Evolutionary conservation across 257 asterid genomes (phyloP).

Genomic region (Cordia subcordata): DNA sequence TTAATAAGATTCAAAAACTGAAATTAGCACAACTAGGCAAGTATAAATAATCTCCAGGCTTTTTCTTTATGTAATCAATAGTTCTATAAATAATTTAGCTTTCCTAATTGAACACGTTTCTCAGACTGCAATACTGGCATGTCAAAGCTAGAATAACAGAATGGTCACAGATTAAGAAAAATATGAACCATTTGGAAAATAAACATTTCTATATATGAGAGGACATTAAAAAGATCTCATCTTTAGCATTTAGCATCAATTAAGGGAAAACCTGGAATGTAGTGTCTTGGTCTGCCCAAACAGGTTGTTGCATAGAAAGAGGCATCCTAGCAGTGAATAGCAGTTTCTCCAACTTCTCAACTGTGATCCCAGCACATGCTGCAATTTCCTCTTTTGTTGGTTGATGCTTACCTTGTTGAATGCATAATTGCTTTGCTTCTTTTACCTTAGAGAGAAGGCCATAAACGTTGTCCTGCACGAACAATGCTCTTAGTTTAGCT

Average conservation of each 20-base stretch:
- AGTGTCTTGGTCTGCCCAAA: conserved; percentile 70
- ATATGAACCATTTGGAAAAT: too few relatives aligned
- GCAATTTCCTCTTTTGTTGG: conserved; percentile 82
- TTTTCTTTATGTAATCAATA: too few relatives aligned
- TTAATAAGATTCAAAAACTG: too few relatives aligned
- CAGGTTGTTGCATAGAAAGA: conserved; percentile 69
- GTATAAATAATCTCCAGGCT: too few relatives aligned
- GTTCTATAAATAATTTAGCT: too few relatives aligned
- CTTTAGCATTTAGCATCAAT: background rate
- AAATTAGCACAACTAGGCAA: too few relatives aligned
- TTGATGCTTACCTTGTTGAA: conserved; percentile 50
- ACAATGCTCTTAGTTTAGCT: conserved; percentile 15
- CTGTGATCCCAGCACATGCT: conserved; percentile 57
- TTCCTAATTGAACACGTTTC: too few relatives aligned
- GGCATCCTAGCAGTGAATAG: conserved; percentile 64
- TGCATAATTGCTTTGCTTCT: conserved; percentile 58
- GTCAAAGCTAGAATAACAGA: background rate
- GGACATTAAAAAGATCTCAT: background rate
- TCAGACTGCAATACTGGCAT: too few relatives aligned
- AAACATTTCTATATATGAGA: too few relatives aligned
- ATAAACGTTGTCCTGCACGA: conserved; percentile 73
- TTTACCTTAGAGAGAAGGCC: conserved; percentile 63
- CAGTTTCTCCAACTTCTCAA: conserved; percentile 61
- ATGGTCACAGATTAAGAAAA: background rate
- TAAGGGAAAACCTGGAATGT: conserved; percentile 42